Base-by-base conservation (phyloP, 2,329 filamentous ascomycete genomes). In the Cercospora sesami region DNA sequence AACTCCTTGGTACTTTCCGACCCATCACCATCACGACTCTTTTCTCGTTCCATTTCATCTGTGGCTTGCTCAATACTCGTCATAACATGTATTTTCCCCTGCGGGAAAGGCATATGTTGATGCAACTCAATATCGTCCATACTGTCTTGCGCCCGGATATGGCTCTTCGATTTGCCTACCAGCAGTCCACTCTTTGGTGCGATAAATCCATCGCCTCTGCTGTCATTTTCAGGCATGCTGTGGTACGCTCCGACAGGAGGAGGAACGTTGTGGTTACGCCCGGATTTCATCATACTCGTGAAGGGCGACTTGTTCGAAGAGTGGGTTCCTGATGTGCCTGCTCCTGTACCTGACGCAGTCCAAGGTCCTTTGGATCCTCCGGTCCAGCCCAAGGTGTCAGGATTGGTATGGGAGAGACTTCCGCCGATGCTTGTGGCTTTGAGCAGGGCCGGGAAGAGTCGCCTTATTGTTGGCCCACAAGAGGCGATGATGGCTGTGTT, bases 381-480 rank as follows among this genome's bases (percentile, higher is more conserved):
- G 12, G 26, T 21, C 21, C 36, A 10, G 16, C 55, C 31, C 2
- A 18, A 1, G 21, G 3, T 55, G 51, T 31, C 23, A 23, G 60
- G 21, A 7, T 21, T 42, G 10, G 42, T 39, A 48, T 57, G 58
- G 5, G 42, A 55, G 16, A 51, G 57, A 4, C 61, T 39, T 51
- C 64, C 58, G 6, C 53, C 30, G 18, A 69, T 39, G 12, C 63
- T 66, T n/a, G 60, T 63, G 16, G 66, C 57, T 57, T 60, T 67
- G 67, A 81, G 72, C 28, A 81, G 65, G 2, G 68, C 67, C 1
- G 80, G 80, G 48, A 80, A 75, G 63, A 78, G 73, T 75, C 28
- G 75, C 64, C 58, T 81, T n/a, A 78, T 71, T n/a, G 78, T 78
- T 4, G 78, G 79, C 10, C 80, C 74, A 63, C 75, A 80, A 28